Evolutionary conservation across 495 filamentous ascomycete genomes (phyloP).

Genomic region (Aspergillus bertholletiae): DNA sequence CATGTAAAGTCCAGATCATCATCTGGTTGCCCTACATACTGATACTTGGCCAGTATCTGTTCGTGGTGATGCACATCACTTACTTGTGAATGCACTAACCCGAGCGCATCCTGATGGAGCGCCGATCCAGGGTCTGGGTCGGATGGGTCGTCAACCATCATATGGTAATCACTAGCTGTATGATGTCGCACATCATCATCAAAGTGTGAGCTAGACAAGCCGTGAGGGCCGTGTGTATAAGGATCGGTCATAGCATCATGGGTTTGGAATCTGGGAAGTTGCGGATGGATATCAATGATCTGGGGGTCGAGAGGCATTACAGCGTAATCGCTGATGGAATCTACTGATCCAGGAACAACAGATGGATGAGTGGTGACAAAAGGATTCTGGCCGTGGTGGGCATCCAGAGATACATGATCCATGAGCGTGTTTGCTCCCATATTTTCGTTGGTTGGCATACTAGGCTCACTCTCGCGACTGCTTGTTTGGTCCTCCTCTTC

Average conservation of each 20-base stretch:
- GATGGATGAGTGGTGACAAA: slow-evolving; percentile 28
- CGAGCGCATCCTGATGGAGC: slow-evolving; percentile 38
- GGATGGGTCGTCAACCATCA: slow-evolving; percentile 44
- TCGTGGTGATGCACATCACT: slow-evolving; percentile 44
- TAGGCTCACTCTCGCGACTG: slow-evolving; percentile 9
- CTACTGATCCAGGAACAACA: slow-evolving; percentile 28
- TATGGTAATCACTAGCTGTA: slow-evolving; percentile 38
- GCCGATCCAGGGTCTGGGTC: slow-evolving; percentile 25
- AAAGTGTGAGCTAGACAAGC: slow-evolving; percentile 31
- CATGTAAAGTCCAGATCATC: slow-evolving; percentile 40
- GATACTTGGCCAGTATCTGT: slow-evolving; percentile 39
- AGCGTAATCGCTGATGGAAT: slow-evolving; percentile 36
- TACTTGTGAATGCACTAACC: slow-evolving; percentile 38
- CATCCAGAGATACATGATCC: slow-evolving; percentile 29
- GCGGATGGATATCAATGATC: slow-evolving; percentile 42
- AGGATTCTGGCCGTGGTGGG: slow-evolving; percentile 28
- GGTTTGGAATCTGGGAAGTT: slow-evolving; percentile 35
- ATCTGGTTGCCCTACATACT: slow-evolving; percentile 39
- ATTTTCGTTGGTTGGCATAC: slow-evolving; percentile 15
- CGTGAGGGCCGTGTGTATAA: slow-evolving; percentile 28
- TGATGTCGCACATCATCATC: slow-evolving; percentile 41
- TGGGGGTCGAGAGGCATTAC: slow-evolving; percentile 44
- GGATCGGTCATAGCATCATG: slow-evolving; percentile 35
- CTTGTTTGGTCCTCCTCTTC: slow-evolving; percentile 19
- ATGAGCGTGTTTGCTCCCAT: slow-evolving; percentile 26